Evolutionary conservation across 805 yeast species (phyloP), one percentile per base, ranked within the genome.

Genomic region (Ogataea methylovora): DNA sequence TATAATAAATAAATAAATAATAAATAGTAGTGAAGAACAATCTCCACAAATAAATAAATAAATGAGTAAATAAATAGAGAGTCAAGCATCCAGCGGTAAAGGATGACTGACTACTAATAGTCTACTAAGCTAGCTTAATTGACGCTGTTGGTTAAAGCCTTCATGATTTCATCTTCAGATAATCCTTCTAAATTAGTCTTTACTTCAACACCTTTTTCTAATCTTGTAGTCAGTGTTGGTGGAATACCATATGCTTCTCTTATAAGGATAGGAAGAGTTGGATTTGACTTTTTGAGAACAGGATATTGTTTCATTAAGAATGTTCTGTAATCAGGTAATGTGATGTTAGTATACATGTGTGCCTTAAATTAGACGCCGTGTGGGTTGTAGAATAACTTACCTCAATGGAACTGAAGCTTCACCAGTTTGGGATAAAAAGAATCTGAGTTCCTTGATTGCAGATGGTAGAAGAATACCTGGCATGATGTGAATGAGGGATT

Each of bases 351-450:
- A n/a, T n/a, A n/a, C n/a, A n/a, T n/a, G n/a, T n/a, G n/a, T n/a
- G n/a, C n/a, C n/a, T n/a, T n/a, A n/a, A n/a, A n/a, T n/a, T n/a
- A n/a, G n/a, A n/a, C n/a, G n/a, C n/a, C n/a, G n/a, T n/a, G 18
- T 15, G 14, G 2, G 8, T 10, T 15, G 14, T 20, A 6, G 9
- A 10, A 16, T 16, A 19, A 31, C 71, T 36, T 42, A 61, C 75
- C 70, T 76, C 47, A 84, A 64, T 7, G 82, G 76, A 8, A 63
- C 67, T 11, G 88, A 74, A 5, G 84, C 74, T 42, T 75, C 74
- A n/a, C 83, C 82, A n/a, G 79, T 69, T 58, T 82, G 92, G 22
- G 86, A 79, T 43, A 84, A 67, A 52, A 84, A 86, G 61, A 84
- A 81, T 58, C 95, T 73, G 51, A 85, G 67, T 65, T 85, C 95